Evolutionary conservation across 371 early-diverging fungal species (phyloP).

Genomic region (Saksenaea oblongispora): DNA sequence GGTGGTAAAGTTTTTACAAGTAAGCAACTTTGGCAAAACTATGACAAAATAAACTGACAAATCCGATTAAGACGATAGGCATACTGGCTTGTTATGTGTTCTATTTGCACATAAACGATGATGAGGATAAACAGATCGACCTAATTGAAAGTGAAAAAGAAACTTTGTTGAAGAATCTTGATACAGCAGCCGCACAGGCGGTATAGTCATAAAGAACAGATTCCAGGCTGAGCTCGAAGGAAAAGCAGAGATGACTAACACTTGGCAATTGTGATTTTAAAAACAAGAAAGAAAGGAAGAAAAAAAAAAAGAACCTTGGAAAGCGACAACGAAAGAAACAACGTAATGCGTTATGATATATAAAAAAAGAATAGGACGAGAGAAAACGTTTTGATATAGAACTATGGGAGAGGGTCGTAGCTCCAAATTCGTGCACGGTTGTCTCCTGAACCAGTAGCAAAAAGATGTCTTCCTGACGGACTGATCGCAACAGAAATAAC

Average conservation of each 20-base stretch:
- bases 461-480: conserved; percentile 72
- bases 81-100: conserved; percentile 13
- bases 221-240: not conserved
- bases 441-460: conserved; percentile 97
- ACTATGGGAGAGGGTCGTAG: conserved; percentile 45
- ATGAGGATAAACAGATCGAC: not conserved
- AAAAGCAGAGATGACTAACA: not conserved
- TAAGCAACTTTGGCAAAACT: conserved; percentile 1
- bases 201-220: not conserved
- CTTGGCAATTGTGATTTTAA: not conserved
- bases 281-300: not conserved
- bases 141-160: conserved; percentile 1
- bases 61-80: conserved; percentile 3
- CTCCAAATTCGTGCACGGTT: conserved; percentile 93
- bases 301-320: not conserved
- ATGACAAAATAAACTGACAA: not conserved
- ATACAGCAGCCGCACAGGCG: conserved; percentile 1
- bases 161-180: not conserved
- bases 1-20: conserved; percentile 20
- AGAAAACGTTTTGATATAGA: conserved; percentile 9
- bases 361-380: conserved; percentile 12
- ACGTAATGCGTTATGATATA: conserved; percentile 8
- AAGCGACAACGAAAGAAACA: conserved; percentile 1
- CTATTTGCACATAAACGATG: not conserved
- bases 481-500: conserved; percentile 94